Base-by-base conservation (phyloP, 1,284 basidiomycete genomes). In the Heliocybe sulcata region DNA sequence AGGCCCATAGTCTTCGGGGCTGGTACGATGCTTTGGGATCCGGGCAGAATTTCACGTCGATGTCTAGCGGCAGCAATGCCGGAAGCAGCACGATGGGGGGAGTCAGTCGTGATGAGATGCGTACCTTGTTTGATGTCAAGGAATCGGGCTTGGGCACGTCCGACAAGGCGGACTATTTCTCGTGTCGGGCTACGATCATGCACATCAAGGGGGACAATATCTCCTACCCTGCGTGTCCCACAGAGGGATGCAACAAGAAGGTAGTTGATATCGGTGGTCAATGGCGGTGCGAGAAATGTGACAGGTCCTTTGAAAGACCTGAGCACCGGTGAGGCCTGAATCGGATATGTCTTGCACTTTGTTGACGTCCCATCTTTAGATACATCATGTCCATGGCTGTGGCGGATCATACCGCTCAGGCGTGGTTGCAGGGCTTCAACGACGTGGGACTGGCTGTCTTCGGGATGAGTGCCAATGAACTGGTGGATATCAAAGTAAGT, bases 241-340 rank as follows among this genome's bases (percentile, higher is more conserved):
- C 80, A 38, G 77, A 84, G 16, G 78, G 77, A 2, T 99, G 96
- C 72, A 92, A 83, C 73, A 99, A 98, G 77, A 99, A 99, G 72
- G 90, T 98, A 2, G 73, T 81, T 0, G 80, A 90, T 56, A 74
- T 81, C 35, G 80, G 79, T 49, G 78, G 76, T 22, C 11, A n/a
- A 35, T 99, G 94, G 94, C 75, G 83, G 50, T 99, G 97, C 69
- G 96, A 99, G 65, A 98, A 96, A 71, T 99, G 97, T 69, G 83
- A 93, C 57, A 82, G 81, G 64, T 81, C 72, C 55, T 91, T 82
- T 67, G 76, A 77, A 6, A 76, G 77, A 33, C 96, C 96, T 2
- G 82, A 93, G 62, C 83, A 95, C 69, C 80, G 96, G 90, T 93
- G 61, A 59, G 82, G 73, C 42, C 48, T 25, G 16, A 51, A 54